Evolutionary conservation across 2,329 filamentous ascomycete genomes (phyloP), one percentile per base, ranked within the genome.

Genomic region (Neonectria neomacrospora): DNA sequence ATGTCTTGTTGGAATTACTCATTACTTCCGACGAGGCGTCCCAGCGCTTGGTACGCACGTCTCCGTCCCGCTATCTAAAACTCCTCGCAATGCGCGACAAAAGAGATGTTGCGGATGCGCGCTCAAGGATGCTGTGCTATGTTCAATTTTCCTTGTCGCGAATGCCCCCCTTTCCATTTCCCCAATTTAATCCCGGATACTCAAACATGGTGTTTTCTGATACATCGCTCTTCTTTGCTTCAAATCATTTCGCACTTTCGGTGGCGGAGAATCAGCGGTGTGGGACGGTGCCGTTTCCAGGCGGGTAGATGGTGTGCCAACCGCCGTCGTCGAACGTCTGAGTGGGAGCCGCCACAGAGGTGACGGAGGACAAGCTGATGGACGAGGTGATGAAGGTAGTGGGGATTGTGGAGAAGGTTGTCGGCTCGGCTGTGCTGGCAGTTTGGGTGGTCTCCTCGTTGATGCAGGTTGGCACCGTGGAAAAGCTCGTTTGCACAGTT

Each of bases 261-360:
- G n/a, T 41, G 47, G 12, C 47, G 51, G 18, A 63, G 39, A 58
- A 64, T 72, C 48, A 47, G 20, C 41, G 30, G 23, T 64, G 39
- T 6, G 54, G 32, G 30, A 55, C 53, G 2, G 81, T 82, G 54
- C 71, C 76, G 63, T 82, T 84, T 80, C 80, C 82, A 0, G 79
- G 45, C 3, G 80, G 80, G 57, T 83, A 84, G 0, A 76, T 77
- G 3, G 82, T 82, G 61, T 82, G 80, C 83, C 82, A 84, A 53
- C 72, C 72, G 18, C 82, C 82, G 56, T 84, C 67, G 58, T 84
- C 81, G 42, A 79, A 75, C 12, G 75, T 76, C 34, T 69, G 67
- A 30, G 69, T 61, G 14, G 72, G 68, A 10, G 66, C 65, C 11
- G 68, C 45, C 26, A 32, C 45, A 6, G 61, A 56, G 18, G 52